Evolutionary conservation across 441 rosid species (phyloP), one percentile per base, ranked within the genome.

Genomic region (Aquilaria agallochum): DNA sequence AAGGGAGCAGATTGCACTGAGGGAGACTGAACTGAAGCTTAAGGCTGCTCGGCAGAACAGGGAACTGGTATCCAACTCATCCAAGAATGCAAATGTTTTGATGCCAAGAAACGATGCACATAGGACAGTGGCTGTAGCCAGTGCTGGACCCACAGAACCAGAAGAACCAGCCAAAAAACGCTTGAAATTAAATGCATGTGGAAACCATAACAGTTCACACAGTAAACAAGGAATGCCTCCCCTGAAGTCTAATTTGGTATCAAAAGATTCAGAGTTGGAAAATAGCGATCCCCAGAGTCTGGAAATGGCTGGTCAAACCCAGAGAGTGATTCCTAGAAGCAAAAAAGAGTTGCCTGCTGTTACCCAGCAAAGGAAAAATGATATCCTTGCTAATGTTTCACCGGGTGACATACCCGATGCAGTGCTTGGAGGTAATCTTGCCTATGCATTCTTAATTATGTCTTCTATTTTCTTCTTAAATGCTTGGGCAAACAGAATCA

Each of bases 1-100:
- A 77, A 84, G 88, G 81, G 94, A 86, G 82, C 92, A 87, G 87
- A 94, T 94, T 84, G 96, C 95, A 14, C 81, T 76, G 57, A 85
- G 94, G 55, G 97, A 94, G 82, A 80, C 71, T 62, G 90, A 89
- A 74, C 75, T 82, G 80, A 94, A 82, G 82, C 84, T 83, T 61
- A 94, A 80, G 83, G 80, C 82, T 54, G 72, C 80, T 34, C 86
- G 74, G 73, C 88, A 79, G 61, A 85, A 72, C 58, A 89, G 78
- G 78, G 94, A 83, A 59, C 63, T 70, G 45, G 65, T 62, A 69
- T 65, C 70, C 27, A 75, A 71, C 68, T 58, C 80, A 14, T 56
- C 57, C 53, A 72, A 40, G 62, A 71, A 73, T 32, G n/a, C 50
- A 63, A 52, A 50, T 50, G 55, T 71, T 61, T 33, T 63, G 68